Base-by-base conservation (phyloP, 495 filamentous ascomycete species). In the Penicillium roqueforti region DNA sequence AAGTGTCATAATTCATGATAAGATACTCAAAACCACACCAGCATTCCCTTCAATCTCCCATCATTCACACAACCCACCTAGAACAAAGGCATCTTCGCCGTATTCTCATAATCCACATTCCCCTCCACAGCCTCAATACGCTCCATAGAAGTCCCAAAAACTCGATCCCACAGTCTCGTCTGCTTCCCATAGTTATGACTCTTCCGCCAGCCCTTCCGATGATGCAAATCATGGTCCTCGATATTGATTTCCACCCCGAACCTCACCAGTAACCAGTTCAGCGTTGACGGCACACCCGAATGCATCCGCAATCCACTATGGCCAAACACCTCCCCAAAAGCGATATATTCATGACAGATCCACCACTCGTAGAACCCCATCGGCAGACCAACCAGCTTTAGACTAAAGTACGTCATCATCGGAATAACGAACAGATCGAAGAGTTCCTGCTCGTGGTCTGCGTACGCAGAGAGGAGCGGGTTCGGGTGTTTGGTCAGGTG, bases 351-450 rank as follows among this genome's bases (percentile, higher is more conserved):
- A 20, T 75, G 72, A 37, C 72, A 75, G 16, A 75, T 53, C 70
- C 70, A 75, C 72, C 72, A 75, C 41, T 75, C 72, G 42, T 75
- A 75, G 50, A 74, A 75, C 0, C 70, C 69, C 61, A 75, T 62
- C 1, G 70, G 70, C 14, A 75, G 47, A 4, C 72, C 72, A 46
- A 74, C 48, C 0, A 62, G 42, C 14, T 54, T 57, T 0, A 75
- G 41, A 29, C 58, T 68, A n/a, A 66, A 47, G 41, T 68, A 75
- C 0, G 72, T 70, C 56, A 74, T 57, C 16, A 73, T 40, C 0
- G 72, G 72, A 0, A 75, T 64, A 7, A 63, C 69, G 28, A 72
- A 69, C 67, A 75, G 72, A 37, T 75, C 72, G 51, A 73, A 73
- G 56, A 75, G 74, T 46, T 75, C 72, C 26, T 75, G 72, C 45